Evolutionary conservation across 768 basidiomycete species (phyloP), one percentile per base, ranked within the genome.

Genomic region (Kwoniella sp.): DNA sequence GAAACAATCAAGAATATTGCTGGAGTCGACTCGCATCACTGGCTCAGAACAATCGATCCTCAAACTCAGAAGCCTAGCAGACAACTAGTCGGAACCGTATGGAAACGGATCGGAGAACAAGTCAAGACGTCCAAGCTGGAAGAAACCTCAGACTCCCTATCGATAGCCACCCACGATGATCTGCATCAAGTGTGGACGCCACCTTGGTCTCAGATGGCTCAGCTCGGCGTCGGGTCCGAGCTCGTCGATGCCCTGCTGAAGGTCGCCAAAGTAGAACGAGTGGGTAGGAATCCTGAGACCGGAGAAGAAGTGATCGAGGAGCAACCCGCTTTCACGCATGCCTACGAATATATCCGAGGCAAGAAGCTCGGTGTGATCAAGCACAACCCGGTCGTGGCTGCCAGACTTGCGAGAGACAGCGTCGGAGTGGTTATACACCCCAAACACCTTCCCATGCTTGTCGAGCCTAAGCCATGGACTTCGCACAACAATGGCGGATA

Each of bases 401-500:
- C 90, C 15, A 86, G 89, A 2, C 82, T 98, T 60, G 87, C 91
- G 2, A 87, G 86, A 63, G 94, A 97, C 66, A 84, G 81, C 45
- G 74, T 93, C 22, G 82, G 83, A 13, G 85, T 87, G 58, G 86
- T 89, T 0, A 83, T 97, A 20, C 93, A 95, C 81, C 93, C 95
- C 17, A 90, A 93, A 1, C 91, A 95, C 80, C 84, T 99, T 25
- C 95, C 95, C 9, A 99, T 98, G 96, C 85, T 99, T 7, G 86
- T 94, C 26, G 87, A 88, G 67, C 95, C 95, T 1, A 88, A 88
- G 68, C 91, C 92, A 0, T 98, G 94, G 95, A 74, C 90, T 1
- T 83, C 84, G 62, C 85, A 87, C 68, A 85, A 89, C 59, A 83
- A 88, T 51, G 95, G 96, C 3, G 91, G 89, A 0, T 97, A 97